Evolutionary conservation across 1,139 yeast genomes (phyloP).

Genomic region (Yamadazyma conglobata): DNA sequence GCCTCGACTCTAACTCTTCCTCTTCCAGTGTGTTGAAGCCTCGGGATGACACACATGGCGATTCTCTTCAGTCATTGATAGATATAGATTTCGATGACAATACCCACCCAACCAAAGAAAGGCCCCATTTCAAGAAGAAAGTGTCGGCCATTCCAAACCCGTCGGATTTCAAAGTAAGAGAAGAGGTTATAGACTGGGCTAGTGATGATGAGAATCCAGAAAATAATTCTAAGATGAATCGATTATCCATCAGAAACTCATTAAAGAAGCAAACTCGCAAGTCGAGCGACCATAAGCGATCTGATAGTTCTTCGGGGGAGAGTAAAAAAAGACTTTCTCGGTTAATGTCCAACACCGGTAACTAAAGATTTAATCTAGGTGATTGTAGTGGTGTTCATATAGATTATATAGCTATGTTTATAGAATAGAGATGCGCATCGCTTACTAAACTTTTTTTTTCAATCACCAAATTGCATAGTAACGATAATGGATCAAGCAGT

Average conservation of each 20-base stretch:
- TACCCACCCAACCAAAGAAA: conserved; percentile 9
- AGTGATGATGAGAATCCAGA: conserved; percentile 47
- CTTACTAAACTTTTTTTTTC: conserved; percentile 5
- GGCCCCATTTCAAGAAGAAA: conserved; percentile 32
- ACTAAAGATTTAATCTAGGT: too few species aligned
- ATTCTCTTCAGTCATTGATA: conserved; percentile 24
- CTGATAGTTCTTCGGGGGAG: conserved; percentile 29
- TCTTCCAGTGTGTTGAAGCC: conserved; percentile 22
- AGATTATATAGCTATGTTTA: too few species aligned
- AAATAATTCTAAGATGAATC: conserved; percentile 37
- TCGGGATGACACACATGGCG: conserved; percentile 10
- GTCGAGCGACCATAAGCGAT: conserved; percentile 30
- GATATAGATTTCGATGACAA: conserved; percentile 30
- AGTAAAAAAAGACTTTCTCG: conserved; percentile 13
- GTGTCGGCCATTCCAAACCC: conserved; percentile 31
- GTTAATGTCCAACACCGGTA: conserved; percentile 6
- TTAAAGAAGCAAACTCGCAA: conserved; percentile 33
- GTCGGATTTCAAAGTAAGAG: conserved; percentile 34
- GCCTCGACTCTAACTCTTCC: conserved; percentile 30
- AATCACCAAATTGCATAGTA: too few species aligned
- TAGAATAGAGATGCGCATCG: conserved; percentile 9
- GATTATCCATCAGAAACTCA: conserved; percentile 41
- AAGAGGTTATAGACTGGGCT: conserved; percentile 48
- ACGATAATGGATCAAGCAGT: not conserved
- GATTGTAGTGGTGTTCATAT: too few species aligned